Conservation (phyloP, 2,329 filamentous ascomycete species). For the Cladosporium halotolerans region DNA sequence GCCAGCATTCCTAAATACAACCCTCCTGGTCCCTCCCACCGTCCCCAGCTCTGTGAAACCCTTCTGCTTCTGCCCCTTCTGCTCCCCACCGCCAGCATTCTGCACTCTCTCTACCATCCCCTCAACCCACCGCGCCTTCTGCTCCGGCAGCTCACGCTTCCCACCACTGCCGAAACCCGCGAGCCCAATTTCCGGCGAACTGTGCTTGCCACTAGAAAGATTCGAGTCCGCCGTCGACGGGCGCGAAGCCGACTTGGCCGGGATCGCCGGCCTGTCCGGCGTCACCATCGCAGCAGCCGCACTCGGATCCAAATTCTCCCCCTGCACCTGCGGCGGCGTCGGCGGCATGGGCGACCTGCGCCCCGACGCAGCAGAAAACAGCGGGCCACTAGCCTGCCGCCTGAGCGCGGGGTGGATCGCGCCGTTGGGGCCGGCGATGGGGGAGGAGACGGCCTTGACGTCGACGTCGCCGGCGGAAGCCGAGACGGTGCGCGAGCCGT, state of each 20-base stretch:
- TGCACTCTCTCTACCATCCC: conserved; percentile 75
- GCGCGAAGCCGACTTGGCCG: conserved; percentile 9
- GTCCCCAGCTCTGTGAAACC: conserved; percentile 65
- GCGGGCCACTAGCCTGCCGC: conserved; percentile 11
- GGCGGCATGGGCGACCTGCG: not conserved
- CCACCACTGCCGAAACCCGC: not conserved
- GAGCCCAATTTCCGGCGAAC: conserved; percentile 5
- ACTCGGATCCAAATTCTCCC: not conserved
- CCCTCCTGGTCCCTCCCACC: conserved; percentile 64
- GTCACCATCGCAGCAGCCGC: not conserved
- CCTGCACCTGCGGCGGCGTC: not conserved
- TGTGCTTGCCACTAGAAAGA: conserved; percentile 22
- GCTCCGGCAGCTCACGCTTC: conserved; percentile 55
- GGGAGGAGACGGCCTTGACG: conserved; percentile 41
- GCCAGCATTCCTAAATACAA: conserved; percentile 49
- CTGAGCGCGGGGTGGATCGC: conserved; percentile 23
- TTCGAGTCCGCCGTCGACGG: conserved; percentile 12
- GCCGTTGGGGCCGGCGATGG: conserved; percentile 20
- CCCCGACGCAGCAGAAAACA: not conserved
- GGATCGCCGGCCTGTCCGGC: not conserved
- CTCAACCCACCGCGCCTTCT: conserved; percentile 74
- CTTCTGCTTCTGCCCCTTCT: conserved; percentile 25
- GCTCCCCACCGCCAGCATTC: conserved; percentile 50
- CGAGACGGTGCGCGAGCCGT: conserved; percentile 63
- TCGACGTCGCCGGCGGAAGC: conserved; percentile 47